phyloP scores from a whole-genome alignment of 2,329 filamentous ascomycete species.

The Claviceps africana region DNA sequence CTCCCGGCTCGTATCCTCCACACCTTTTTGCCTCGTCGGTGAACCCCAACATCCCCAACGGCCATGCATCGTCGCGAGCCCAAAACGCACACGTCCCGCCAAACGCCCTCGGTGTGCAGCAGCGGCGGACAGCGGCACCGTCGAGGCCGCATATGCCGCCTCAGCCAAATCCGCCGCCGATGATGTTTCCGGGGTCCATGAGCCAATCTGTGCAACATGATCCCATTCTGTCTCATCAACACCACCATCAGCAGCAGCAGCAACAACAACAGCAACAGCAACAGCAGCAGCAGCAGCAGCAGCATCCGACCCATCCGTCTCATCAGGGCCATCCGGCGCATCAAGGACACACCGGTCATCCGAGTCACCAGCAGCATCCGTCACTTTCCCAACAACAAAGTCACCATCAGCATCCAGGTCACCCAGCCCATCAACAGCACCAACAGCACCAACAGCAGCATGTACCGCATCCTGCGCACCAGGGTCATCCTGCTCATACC shows the following conservation, averaged over 20 bases:
- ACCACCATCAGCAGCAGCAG: conserved; percentile 21
- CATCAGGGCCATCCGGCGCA: conserved; percentile 17
- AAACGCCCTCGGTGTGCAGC: conserved; percentile 31
- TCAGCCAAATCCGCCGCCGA: conserved; percentile 22
- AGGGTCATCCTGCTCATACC: conserved; percentile 9
- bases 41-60: conserved; percentile 33
- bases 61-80: conserved; percentile 25
- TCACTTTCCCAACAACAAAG: conserved; percentile 12
- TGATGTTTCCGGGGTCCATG: conserved; percentile 24
- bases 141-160: conserved; percentile 32
- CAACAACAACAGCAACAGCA: conserved; percentile 16
- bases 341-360: conserved; percentile 15
- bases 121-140: conserved; percentile 27
- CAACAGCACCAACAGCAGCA: conserved; percentile 12
- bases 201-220: conserved; percentile 29
- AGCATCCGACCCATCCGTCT: conserved; percentile 13
- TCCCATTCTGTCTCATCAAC: conserved; percentile 29
- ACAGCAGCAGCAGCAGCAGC: conserved; percentile 11
- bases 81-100: conserved; percentile 33
- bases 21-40: conserved; percentile 38
- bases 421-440: conserved; percentile 10
- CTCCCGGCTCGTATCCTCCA: conserved; percentile 33
- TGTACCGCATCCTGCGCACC: conserved; percentile 14
- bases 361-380: conserved; percentile 10
- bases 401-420: conserved; percentile 12